Evolutionary conservation across 179 eudicot genomes (phyloP).

Genomic region (Monotropa hypopitys): DNA sequence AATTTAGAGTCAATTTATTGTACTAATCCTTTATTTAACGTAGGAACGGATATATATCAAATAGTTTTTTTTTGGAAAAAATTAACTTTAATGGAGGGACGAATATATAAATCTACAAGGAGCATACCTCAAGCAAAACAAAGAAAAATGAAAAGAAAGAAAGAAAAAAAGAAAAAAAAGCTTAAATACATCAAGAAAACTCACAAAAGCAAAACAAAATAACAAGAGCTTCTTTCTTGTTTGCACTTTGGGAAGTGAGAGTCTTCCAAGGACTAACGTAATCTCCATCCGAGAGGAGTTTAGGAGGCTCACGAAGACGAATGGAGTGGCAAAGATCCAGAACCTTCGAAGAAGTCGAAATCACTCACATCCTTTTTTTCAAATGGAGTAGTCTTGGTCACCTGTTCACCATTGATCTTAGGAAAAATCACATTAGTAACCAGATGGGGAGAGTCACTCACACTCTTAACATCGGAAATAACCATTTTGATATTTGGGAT

Average conservation of each 20-base stretch:
- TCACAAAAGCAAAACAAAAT: too few species aligned
- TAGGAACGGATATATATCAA: too few species aligned
- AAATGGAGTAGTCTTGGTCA: not conserved
- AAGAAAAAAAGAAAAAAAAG: too few species aligned
- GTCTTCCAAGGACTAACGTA: not conserved
- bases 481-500: not conserved
- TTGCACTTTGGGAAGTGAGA: not conserved
- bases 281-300: not conserved
- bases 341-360: not conserved
- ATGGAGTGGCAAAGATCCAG: not conserved
- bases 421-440: not conserved
- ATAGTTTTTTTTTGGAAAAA: too few species aligned
- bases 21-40: too few species aligned
- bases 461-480: not conserved
- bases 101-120: too few species aligned
- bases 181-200: too few species aligned
- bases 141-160: too few species aligned
- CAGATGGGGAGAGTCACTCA: not conserved
- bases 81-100: too few species aligned
- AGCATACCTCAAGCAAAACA: too few species aligned
- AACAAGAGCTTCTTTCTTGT: not conserved
- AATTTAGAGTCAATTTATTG: too few species aligned
- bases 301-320: not conserved
- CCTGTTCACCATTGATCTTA: not conserved
- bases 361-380: not conserved